Conservation (phyloP, 495 filamentous ascomycete species). For the Lasiosphaeriaceae sp. region DNA sequence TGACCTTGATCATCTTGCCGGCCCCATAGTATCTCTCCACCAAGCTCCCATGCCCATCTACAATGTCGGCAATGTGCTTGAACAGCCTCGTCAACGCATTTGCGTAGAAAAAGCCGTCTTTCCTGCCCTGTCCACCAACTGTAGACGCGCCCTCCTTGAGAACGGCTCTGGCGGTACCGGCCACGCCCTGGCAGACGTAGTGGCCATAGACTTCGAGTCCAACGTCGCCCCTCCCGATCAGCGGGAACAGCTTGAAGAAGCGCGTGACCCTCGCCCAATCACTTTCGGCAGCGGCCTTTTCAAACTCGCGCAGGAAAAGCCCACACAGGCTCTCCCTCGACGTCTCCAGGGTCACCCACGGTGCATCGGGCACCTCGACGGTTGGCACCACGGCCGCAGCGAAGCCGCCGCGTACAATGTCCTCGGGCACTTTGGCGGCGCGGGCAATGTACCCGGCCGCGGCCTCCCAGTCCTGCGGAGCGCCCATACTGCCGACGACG, state of each 20-base stretch:
- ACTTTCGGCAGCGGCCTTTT: constrained; percentile 78
- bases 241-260: constrained; percentile 96
- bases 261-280: constrained; percentile 86
- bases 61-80: constrained; percentile 94
- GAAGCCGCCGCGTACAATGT: constrained; percentile 80
- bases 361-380: constrained; percentile 89
- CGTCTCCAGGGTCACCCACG: constrained; percentile 78
- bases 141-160: constrained; percentile 55
- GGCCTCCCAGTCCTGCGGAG: constrained; percentile 96
- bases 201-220: constrained; percentile 91
- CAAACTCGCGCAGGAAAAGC: constrained; percentile 90
- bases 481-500: constrained; percentile 94
- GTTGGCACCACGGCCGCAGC: constrained; percentile 91
- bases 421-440: constrained; percentile 70
- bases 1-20: constrained; percentile 92
- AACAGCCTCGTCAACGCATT: constrained; percentile 88
- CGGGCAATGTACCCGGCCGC: constrained; percentile 85
- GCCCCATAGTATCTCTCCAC: constrained; percentile 91
- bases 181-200: constrained; percentile 93
- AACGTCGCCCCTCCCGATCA: constrained; percentile 85
- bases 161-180: constrained; percentile 72
- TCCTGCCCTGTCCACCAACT: constrained; percentile 45
- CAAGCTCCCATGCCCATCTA: constrained; percentile 82
- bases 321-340: constrained; percentile 83
- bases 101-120: constrained; percentile 83